phyloP scores from a whole-genome alignment of 2,329 filamentous ascomycete genomes.

The Monilinia polystroma region DNA sequence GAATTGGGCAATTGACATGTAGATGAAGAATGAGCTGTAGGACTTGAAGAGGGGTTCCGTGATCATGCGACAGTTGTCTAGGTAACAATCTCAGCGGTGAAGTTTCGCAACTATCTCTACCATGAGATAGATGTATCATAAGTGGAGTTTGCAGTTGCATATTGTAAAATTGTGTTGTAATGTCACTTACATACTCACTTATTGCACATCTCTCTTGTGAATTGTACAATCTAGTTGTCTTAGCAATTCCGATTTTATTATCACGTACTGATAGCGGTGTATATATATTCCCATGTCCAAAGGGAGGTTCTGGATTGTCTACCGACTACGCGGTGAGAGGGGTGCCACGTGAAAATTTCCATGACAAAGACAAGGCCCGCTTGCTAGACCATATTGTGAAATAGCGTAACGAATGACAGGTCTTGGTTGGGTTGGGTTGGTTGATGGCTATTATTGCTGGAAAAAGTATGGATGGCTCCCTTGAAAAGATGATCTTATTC shows the following conservation, averaged over 20 bases:
- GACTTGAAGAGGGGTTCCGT: conserved; percentile 18
- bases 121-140: conserved; percentile 13
- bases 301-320: conserved; percentile 22
- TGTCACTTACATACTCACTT: not conserved
- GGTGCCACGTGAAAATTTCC: conserved; percentile 12
- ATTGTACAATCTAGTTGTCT: conserved; percentile 18
- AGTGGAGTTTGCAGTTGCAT: conserved; percentile 23
- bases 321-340: conserved; percentile 18
- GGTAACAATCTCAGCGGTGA: conserved; percentile 25
- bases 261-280: conserved; percentile 17
- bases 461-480: conserved; percentile 7
- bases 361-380: conserved; percentile 6
- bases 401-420: conserved; percentile 7
- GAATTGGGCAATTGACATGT: conserved; percentile 17
- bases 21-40: conserved; percentile 16
- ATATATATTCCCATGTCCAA: conserved; percentile 21
- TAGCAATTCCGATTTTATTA: conserved; percentile 13
- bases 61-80: conserved; percentile 15
- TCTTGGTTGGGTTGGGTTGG: not conserved
- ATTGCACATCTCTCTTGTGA: conserved; percentile 7
- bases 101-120: conserved; percentile 18
- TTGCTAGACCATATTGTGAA: conserved; percentile 4
- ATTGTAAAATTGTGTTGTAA: conserved; percentile 23
- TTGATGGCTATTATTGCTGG: conserved; percentile 7
- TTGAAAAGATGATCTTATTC: conserved; percentile 19